Evolutionary conservation across 1,284 basidiomycete species (phyloP).

Genomic region (Exobasidium rhododendri): DNA sequence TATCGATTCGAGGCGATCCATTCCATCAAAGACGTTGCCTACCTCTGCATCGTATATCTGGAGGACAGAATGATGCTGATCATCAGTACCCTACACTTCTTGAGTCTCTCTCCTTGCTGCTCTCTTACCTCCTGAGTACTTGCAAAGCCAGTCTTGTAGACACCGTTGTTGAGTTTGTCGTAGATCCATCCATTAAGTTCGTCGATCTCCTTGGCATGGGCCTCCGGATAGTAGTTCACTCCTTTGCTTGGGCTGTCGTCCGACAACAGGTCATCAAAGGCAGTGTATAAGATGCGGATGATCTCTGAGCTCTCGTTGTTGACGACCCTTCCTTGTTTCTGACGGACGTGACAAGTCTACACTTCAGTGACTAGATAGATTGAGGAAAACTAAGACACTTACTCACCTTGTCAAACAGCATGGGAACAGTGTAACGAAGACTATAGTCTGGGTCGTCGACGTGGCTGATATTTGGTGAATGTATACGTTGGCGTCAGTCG

Average conservation of each 20-base stretch:
- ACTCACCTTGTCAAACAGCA: constrained; percentile 95
- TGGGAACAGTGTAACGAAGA: constrained; percentile 60
- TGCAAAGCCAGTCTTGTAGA: constrained; percentile 88
- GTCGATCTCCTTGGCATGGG: constrained; percentile 69
- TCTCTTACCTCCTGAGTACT: constrained; percentile 71
- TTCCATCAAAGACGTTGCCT: constrained; percentile 69
- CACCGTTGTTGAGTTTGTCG: constrained; percentile 56
- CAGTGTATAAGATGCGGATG: constrained; percentile 81
- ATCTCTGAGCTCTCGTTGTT: constrained; percentile 65
- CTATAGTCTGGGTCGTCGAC: constrained; percentile 61
- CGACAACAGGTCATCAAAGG: constrained; percentile 49
- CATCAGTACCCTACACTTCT: constrained; percentile 70
- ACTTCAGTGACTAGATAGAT: too few species aligned
- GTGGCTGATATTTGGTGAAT: too few species aligned
- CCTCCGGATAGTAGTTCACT: constrained; percentile 65
- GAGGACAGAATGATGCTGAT: constrained; percentile 58
- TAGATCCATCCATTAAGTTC: constrained; percentile 77
- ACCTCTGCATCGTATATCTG: constrained; percentile 71
- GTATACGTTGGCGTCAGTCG: too few species aligned
- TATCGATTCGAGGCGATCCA: constrained; percentile 58
- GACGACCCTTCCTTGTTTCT: constrained; percentile 75
- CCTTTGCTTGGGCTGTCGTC: constrained; percentile 26
- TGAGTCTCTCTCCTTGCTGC: too few species aligned
- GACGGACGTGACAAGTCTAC: too few species aligned
- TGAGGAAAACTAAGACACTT: too few species aligned